Evolutionary conservation across 441 rosid genomes (phyloP).

Genomic region (Pelargonium myrrhifolium): DNA sequence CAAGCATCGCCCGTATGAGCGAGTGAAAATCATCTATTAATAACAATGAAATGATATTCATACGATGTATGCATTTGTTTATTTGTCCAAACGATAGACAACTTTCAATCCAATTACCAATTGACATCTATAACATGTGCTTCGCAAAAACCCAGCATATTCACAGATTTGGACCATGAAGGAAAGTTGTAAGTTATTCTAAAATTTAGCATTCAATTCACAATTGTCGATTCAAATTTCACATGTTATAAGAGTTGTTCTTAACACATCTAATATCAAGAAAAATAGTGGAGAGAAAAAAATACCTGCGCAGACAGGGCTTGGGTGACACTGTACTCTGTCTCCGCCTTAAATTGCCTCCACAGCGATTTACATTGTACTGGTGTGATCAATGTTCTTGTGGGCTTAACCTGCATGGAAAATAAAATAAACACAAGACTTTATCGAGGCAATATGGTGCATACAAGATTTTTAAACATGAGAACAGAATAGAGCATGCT

Average conservation of each 20-base stretch:
- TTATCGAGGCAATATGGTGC: background rate
- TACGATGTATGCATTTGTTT: too few relatives aligned
- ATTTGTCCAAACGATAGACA: too few relatives aligned
- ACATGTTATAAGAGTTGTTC: too few relatives aligned
- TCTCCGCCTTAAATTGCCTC: conserved; percentile 93
- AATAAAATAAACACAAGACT: conserved; percentile 7
- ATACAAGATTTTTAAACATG: background rate
- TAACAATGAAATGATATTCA: background rate
- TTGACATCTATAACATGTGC: too few relatives aligned
- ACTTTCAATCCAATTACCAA: too few relatives aligned
- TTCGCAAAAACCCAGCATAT: too few relatives aligned
- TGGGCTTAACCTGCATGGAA: conserved; percentile 49
- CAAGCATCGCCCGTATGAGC: conserved; percentile 4
- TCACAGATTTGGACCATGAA: too few relatives aligned
- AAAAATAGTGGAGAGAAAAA: conserved; percentile 10
- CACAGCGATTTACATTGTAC: conserved; percentile 94
- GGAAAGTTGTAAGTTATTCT: too few relatives aligned
- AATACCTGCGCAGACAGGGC: conserved; percentile 96
- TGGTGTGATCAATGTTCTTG: conserved; percentile 85
- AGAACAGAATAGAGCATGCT: background rate
- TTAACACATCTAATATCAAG: too few relatives aligned
- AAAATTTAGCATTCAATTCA: too few relatives aligned
- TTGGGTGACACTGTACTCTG: conserved; percentile 85
- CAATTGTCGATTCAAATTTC: too few relatives aligned
- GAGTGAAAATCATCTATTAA: background rate